Conservation (phyloP, 805 yeast genomes). For the Lipomyces yamadae region DNA sequence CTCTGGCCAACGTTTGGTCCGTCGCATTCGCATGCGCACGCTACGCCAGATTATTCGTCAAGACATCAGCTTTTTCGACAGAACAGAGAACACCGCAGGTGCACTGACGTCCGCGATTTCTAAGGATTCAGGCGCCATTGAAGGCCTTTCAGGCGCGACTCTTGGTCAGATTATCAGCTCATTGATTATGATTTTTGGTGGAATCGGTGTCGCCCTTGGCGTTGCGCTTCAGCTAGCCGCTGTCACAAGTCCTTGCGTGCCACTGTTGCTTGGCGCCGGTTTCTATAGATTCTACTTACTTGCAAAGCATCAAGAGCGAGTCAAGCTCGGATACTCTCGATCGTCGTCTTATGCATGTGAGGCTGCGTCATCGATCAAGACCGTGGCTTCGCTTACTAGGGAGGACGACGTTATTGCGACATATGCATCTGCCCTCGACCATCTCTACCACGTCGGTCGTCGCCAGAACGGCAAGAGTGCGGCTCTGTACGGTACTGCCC, state of each 20-base stretch:
- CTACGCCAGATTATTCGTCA: conserved; percentile 41
- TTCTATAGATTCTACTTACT: conserved; percentile 47
- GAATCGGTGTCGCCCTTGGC: conserved; percentile 48
- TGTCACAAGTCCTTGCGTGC: conserved; percentile 48
- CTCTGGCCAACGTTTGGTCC: conserved; percentile 37
- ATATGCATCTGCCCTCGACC: conserved; percentile 39
- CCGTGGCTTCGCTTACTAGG: conserved; percentile 51
- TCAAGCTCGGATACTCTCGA: conserved; percentile 46
- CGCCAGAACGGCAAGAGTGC: conserved; percentile 41
- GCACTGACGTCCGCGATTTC: conserved; percentile 40
- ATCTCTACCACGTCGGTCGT: conserved; percentile 45
- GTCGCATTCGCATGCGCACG: conserved; percentile 38
- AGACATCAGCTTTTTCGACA: conserved; percentile 42
- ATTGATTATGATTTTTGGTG: conserved; percentile 48
- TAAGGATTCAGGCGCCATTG: conserved; percentile 40
- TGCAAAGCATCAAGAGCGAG: conserved; percentile 45
- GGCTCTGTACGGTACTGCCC: conserved; percentile 46
- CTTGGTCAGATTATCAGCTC: conserved; percentile 43
- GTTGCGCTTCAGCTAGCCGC: conserved; percentile 50
- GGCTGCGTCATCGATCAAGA: conserved; percentile 49
- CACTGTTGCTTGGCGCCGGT: conserved; percentile 49
- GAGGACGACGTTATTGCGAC: conserved; percentile 48
- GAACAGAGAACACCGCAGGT: conserved; percentile 40
- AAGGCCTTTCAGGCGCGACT: conserved; percentile 43
- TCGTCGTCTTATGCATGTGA: conserved; percentile 51